Base-by-base conservation (phyloP, 768 basidiomycete species). In the Russula griseocarnosa region DNA sequence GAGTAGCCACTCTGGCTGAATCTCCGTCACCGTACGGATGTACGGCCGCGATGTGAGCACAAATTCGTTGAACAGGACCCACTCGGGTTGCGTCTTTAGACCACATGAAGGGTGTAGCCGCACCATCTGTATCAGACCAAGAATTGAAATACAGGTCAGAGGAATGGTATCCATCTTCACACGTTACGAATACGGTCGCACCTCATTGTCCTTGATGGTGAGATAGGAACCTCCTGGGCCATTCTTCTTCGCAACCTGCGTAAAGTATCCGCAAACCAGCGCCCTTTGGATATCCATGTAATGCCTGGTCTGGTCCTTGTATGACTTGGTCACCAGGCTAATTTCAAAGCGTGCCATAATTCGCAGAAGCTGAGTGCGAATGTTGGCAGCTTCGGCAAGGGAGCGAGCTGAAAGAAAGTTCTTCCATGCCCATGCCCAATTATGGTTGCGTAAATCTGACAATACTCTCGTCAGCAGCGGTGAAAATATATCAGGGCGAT, bases 171-270 rank as follows among this genome's bases (percentile, higher is more conserved):
- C 16, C 40, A 26, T 50, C 7, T 50, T n/a, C 13, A 6, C 24
- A 22, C 26, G 9, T 42, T n/a, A 18, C 2, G 1, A 8, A 22
- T 26, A 10, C 16, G 9, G 22, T 71, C 82, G 22, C 66, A 85
- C 90, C 78, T 97, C 94, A 69, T 95, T 90, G 73, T 99, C 95
- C 77, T 97, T 98, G 63, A 97, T 86, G 0, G 95, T 99, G 66
- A 88, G 66, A 72, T 99, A 98, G 60, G 81, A 83, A 3, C 86
- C 83, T 75, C 92, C 94, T 72, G 92, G 91, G 3, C 92, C 91
- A 72, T 95, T 94, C 74, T 92, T 91, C 74, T 97, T 93, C 9
- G 95, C 97, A 14, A 93, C 86, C 73, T 98, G 96, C 96, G 96
- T 98, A 77, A 97, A 99, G 82, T 91, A 99, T 2, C 95, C 97